phyloP scores from a whole-genome alignment of 2,329 filamentous ascomycete species.

The Phyllosticta citrichinensis region DNA sequence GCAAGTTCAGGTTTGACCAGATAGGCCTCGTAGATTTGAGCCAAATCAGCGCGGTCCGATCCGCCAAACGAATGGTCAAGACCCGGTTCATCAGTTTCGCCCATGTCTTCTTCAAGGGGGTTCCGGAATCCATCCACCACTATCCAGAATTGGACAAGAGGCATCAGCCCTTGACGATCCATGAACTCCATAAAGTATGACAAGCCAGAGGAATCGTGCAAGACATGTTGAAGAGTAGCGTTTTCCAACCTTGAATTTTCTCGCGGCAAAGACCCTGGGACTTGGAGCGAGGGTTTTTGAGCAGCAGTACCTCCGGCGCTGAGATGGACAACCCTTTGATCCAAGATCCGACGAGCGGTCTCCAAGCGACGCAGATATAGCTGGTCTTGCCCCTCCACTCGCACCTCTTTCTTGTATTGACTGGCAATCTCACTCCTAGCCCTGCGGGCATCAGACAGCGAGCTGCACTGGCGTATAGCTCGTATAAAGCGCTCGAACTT shows the following conservation, averaged over 20 bases:
- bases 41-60: constrained; percentile 76
- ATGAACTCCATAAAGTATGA: constrained; percentile 99
- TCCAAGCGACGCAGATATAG: constrained; percentile 83
- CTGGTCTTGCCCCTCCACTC: constrained; percentile 68
- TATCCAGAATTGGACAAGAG: constrained; percentile 93
- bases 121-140: constrained; percentile 95
- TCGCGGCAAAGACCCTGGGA: constrained; percentile 25
- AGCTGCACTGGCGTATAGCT: constrained; percentile 77
- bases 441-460: constrained; percentile 82
- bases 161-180: constrained; percentile 81
- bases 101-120: constrained; percentile 76
- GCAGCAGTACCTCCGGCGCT: constrained; percentile 52
- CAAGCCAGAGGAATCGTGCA: constrained; percentile 79
- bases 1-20: constrained; percentile 72
- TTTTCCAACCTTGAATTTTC: constrained; percentile 60
- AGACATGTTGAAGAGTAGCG: constrained; percentile 70
- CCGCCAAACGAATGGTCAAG: constrained; percentile 59
- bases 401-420: constrained; percentile 76
- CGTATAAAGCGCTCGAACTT: constrained; percentile 93
- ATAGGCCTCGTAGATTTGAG: constrained; percentile 86
- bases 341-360: constrained; percentile 80
- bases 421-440: constrained; percentile 89
- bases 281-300: constrained; percentile 30
- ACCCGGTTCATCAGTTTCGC: constrained; percentile 51
- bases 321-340: constrained; percentile 78